Evolutionary conservation across 225 moss, liverwort and hornwort genomes (phyloP).

Genomic region (Pseudoscleropodium purum): DNA sequence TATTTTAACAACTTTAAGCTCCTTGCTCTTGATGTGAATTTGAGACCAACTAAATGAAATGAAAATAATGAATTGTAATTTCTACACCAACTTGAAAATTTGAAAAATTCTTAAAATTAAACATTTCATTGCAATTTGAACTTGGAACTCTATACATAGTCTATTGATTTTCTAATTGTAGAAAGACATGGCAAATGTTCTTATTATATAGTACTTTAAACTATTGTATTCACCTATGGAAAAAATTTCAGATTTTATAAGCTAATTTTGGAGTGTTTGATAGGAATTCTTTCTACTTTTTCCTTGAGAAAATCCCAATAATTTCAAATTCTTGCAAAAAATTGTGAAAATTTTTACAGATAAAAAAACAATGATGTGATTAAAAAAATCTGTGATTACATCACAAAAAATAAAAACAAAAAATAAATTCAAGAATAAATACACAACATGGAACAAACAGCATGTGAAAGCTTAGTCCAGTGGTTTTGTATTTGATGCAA

Average conservation of each 20-base stretch:
- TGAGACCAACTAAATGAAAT: too few species aligned
- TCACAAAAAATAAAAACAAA: not conserved
- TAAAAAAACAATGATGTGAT: too few species aligned
- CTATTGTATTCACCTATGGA: not conserved
- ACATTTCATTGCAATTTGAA: not conserved
- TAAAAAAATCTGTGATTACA: not conserved
- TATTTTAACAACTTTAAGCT: not conserved
- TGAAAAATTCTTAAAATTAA: not conserved
- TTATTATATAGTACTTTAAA: too few species aligned
- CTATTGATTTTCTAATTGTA: not conserved
- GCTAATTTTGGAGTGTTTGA: not conserved
- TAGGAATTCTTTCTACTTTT: too few species aligned
- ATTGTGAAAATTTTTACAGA: too few species aligned
- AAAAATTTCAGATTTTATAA: not conserved
- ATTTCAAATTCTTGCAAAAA: not conserved
- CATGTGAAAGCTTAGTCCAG: too few species aligned
- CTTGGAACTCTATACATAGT: not conserved
- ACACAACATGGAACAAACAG: not conserved
- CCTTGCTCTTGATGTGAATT: not conserved
- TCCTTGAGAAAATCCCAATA: not conserved
- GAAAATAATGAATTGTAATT: not conserved
- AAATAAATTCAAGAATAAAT: not conserved
- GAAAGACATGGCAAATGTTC: fast-evolving
- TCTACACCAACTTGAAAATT: not conserved
- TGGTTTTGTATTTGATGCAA: not conserved